Evolutionary conservation across 2,329 filamentous ascomycete species (phyloP).

Genomic region (Scopulariopsis brevicaulis): DNA sequence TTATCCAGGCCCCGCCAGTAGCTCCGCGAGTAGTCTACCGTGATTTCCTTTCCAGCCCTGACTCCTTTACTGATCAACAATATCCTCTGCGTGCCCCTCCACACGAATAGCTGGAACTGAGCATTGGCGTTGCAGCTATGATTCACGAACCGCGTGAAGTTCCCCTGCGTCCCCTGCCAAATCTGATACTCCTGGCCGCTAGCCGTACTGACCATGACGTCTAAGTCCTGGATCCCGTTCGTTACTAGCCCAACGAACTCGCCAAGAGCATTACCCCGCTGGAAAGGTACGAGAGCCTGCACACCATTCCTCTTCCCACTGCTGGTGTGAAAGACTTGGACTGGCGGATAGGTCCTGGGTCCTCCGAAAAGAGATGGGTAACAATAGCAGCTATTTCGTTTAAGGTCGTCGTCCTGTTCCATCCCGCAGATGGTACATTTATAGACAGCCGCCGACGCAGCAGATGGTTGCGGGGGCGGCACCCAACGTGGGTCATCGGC

Average conservation of each 20-base stretch:
- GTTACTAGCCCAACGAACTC: slow-evolving; percentile 46
- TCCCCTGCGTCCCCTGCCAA: slow-evolving; percentile 42
- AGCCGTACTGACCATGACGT: slow-evolving; percentile 40
- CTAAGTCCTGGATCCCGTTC: slow-evolving; percentile 34
- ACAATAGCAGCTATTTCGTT: slow-evolving; percentile 36
- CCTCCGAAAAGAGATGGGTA: slow-evolving; percentile 40
- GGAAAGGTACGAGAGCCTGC: slow-evolving; percentile 31
- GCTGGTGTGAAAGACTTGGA: slow-evolving; percentile 39
- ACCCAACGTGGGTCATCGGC: slow-evolving; percentile 35
- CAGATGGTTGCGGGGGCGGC: slow-evolving; percentile 11
- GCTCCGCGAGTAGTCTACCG: slow-evolving; percentile 45
- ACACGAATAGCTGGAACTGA: slow-evolving; percentile 44
- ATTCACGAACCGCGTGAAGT: slow-evolving; percentile 48
- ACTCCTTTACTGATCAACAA: slow-evolving; percentile 44
- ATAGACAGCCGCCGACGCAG: background rate
- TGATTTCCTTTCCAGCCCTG: slow-evolving; percentile 39
- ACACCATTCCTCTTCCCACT: slow-evolving; percentile 44
- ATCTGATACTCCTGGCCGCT: slow-evolving; percentile 35
- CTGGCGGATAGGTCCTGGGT: slow-evolving; percentile 24
- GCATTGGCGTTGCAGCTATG: slow-evolving; percentile 46
- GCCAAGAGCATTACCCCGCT: slow-evolving; percentile 39
- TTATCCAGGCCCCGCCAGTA: slow-evolving; percentile 47
- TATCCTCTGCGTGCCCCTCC: slow-evolving; percentile 41
- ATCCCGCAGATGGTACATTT: slow-evolving; percentile 31
- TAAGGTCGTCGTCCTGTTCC: slow-evolving; percentile 35